A percentile compares a stretch with the other conserved stretches of the same genome.
These are phyloP conservation scores for Metschnikowia cubensis DNA, from an alignment of 805 yeast genomes.

Conservation along the genomic window DNA sequence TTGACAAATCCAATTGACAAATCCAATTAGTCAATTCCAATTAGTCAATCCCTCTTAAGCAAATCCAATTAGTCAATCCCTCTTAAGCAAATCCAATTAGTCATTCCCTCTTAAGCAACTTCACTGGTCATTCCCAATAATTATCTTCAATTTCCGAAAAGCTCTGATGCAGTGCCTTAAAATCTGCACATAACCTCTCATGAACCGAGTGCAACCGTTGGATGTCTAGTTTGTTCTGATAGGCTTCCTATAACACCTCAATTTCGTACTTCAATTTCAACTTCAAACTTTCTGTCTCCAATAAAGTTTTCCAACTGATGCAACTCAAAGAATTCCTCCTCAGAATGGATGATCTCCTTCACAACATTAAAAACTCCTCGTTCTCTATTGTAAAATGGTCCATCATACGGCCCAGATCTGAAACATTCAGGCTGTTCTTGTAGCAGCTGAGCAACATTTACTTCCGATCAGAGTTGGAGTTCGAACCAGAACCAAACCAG, in stretches of 20 bases:
- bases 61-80: no score
- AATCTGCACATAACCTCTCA: neutral
- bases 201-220: neutral
- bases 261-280: constrained; percentile 26
- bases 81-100: no score
- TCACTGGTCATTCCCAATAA: no score
- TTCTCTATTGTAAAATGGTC: constrained; percentile 35
- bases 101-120: no score
- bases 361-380: constrained; percentile 33
- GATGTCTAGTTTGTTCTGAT: neutral
- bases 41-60: no score
- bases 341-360: constrained; percentile 27
- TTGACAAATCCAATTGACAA: no score
- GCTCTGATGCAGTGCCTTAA: neutral
- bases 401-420: constrained; percentile 33
- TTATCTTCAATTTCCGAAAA: neutral
- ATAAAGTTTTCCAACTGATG: constrained; percentile 48
- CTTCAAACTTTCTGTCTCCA: constrained; percentile 40
- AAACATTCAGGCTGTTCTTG: constrained; percentile 30
- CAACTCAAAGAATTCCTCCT: constrained; percentile 47
- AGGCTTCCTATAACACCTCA: neutral
- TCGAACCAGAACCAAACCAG: no score
- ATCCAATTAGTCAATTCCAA: neutral
- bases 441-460: constrained; percentile 23
- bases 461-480: no score